A percentile compares a stretch with the other conserved stretches of the same genome.
Evolutionary conservation across 1,284 basidiomycete species (phyloP).

Genomic region (Melampsora americana): DNA sequence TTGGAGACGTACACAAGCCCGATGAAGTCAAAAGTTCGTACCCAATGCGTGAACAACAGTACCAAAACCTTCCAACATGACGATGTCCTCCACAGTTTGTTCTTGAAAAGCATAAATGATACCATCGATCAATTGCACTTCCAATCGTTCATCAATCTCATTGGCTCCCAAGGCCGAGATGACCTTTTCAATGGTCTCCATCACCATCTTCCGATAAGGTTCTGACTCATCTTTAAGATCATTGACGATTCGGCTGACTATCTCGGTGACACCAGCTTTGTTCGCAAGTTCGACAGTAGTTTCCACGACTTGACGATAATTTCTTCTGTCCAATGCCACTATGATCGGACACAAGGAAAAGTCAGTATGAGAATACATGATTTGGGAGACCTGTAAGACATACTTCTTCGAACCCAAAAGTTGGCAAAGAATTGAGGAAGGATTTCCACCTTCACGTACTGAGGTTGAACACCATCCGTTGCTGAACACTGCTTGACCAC

Average conservation of each 20-base stretch:
- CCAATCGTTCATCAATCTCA: conserved; percentile 92
- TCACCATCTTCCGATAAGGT: conserved; percentile 98
- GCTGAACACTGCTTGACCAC: conserved; percentile 98
- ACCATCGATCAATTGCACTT: conserved; percentile 90
- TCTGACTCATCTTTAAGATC: conserved; percentile 79
- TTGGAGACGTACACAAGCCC: neutral
- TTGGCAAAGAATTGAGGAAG: conserved; percentile 99
- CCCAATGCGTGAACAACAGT: conserved; percentile 91
- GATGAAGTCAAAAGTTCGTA: conserved; percentile 48
- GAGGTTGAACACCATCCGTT: conserved; percentile 89
- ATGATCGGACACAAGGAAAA: conserved; percentile 61
- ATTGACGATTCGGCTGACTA: conserved; percentile 90
- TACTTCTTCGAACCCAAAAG: conserved; percentile 68
- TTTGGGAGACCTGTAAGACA: neutral
- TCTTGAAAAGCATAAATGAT: conserved; percentile 99
- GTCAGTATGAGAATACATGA: neutral
- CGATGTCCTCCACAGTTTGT: conserved; percentile 95
- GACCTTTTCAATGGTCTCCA: conserved; percentile 99
- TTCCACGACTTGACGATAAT: conserved; percentile 95
- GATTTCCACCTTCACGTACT: conserved; percentile 94
- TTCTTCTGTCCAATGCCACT: conserved; percentile 85
- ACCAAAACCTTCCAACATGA: conserved; percentile 98
- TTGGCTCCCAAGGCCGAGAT: conserved; percentile 86
- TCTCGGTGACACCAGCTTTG: conserved; percentile 92
- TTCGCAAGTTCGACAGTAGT: conserved; percentile 97